A percentile compares a stretch with the other conserved stretches of the same genome.
phyloP scores from a whole-genome alignment of 768 basidiomycete genomes.

The Termitomyces sp. region DNA sequence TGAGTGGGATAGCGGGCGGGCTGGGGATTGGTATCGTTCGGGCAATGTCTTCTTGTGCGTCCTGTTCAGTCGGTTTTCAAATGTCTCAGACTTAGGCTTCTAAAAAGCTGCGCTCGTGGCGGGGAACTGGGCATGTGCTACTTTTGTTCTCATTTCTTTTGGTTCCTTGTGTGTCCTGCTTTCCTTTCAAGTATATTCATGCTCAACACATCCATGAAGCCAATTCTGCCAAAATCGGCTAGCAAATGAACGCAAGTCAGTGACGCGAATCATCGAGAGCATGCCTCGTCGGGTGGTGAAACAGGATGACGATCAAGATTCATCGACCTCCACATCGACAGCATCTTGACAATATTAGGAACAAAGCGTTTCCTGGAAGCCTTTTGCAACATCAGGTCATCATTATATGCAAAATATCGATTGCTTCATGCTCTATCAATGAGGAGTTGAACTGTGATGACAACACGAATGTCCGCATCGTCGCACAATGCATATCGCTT shows the following conservation, averaged over 20 bases:
- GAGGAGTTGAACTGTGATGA: too few species aligned
- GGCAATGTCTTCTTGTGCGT: slow-evolving; percentile 58
- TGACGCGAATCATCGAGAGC: slow-evolving; percentile 53
- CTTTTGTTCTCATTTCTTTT: slow-evolving; percentile 38
- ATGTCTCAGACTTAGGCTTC: not conserved
- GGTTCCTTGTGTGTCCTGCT: slow-evolving; percentile 26
- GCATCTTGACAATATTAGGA: not conserved
- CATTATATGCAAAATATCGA: too few species aligned
- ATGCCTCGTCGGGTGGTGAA: slow-evolving; percentile 53
- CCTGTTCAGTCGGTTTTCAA: not conserved
- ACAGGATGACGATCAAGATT: slow-evolving; percentile 18
- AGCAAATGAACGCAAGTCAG: slow-evolving; percentile 45
- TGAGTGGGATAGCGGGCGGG: slow-evolving; percentile 78
- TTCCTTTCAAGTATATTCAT: slow-evolving; percentile 1
- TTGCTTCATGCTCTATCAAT: too few species aligned
- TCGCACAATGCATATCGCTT: too few species aligned
- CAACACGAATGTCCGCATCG: too few species aligned
- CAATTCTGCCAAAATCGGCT: slow-evolving; percentile 57
- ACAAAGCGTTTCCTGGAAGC: too few species aligned
- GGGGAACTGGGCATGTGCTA: slow-evolving; percentile 75
- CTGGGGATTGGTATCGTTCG: slow-evolving; percentile 72
- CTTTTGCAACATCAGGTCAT: too few species aligned
- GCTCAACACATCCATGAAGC: slow-evolving; percentile 28
- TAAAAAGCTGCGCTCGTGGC: slow-evolving; percentile 55
- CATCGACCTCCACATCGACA: slow-evolving; percentile 4